Base-by-base conservation (phyloP, 2,329 filamentous ascomycete genomes). In the Colletotrichum tropicale region DNA sequence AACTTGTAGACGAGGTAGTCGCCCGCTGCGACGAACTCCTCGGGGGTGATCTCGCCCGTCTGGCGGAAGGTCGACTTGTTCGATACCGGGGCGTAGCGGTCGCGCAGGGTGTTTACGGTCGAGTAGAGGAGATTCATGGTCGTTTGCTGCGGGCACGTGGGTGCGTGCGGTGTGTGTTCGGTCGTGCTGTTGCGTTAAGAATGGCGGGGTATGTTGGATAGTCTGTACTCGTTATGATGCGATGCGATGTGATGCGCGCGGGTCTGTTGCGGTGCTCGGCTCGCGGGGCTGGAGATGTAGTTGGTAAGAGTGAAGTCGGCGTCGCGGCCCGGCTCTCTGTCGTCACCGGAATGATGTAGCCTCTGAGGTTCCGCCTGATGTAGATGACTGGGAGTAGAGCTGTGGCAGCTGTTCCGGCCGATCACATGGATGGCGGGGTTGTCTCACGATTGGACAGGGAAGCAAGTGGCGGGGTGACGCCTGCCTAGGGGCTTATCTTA, bases 1-100 rank as follows among this genome's bases (percentile, higher is more conserved):
- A 99, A 99, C 88, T 98, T 98, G 92, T 98, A 98, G 82, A 98
- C 96, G 48, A 99, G 93, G 84, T 98, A 99, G 88, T 99, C 97
- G 80, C 97, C 97, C 5, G 97, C 97, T 6, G 94, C 94, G 66
- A 98, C 90, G 85, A 99, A 99, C 89, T 99, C 97, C 82, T 98
- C 96, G 21, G 96, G 96, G 0, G 96, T 98, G 86, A 99, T 97
- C 87, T 98, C 95, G 79, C 97, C 97, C 6, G 96, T 98, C 81
- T 92, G 91, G 80, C 96, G 95, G 87, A 99, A 99, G 78, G 95
- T 98, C 5, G 96, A 98, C 68, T 93, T 98, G 85, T 98, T 93
- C 75, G 92, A 93, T 81, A 98, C 93, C 55, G 96, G 96, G 15
- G 96, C 95, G 86, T 98, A 96, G 80, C 93, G 94, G 87, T 98